A percentile compares a stretch with the other conserved stretches of the same genome.
Conservation (phyloP, 768 basidiomycete genomes). For the Gymnopilus dilepis region DNA sequence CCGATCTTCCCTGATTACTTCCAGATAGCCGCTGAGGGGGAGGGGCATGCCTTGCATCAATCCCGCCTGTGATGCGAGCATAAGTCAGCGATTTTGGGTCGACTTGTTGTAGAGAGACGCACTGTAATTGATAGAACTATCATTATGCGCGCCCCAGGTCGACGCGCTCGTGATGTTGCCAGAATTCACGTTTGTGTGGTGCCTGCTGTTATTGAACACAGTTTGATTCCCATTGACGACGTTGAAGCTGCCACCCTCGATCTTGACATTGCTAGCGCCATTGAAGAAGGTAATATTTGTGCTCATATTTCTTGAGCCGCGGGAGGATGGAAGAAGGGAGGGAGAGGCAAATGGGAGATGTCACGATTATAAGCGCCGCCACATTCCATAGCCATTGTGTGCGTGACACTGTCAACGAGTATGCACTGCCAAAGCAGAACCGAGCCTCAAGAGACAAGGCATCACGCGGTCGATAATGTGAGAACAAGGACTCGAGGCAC, state of each 20-base stretch:
- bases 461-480: constrained; percentile 5
- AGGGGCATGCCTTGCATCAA: background rate
- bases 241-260: constrained; percentile 23
- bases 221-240: constrained; percentile 10
- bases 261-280: constrained; percentile 16
- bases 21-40: background rate
- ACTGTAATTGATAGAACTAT: constrained; percentile 9
- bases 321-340: background rate
- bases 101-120: background rate
- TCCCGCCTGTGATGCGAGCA: background rate
- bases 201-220: constrained; percentile 20
- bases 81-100: background rate
- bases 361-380: background rate
- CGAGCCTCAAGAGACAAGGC: background rate
- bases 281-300: constrained; percentile 21
- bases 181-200: constrained; percentile 20
- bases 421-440: too few species aligned
- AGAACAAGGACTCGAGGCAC: background rate
- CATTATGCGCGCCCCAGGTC: constrained; percentile 5
- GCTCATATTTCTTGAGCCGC: background rate
- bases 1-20: background rate
- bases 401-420: too few species aligned
- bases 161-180: constrained; percentile 16
- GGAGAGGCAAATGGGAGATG: background rate
- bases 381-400: too few species aligned